Base-by-base conservation (phyloP, 805 yeast genomes). In the Kazachstania kunashirensis region DNA sequence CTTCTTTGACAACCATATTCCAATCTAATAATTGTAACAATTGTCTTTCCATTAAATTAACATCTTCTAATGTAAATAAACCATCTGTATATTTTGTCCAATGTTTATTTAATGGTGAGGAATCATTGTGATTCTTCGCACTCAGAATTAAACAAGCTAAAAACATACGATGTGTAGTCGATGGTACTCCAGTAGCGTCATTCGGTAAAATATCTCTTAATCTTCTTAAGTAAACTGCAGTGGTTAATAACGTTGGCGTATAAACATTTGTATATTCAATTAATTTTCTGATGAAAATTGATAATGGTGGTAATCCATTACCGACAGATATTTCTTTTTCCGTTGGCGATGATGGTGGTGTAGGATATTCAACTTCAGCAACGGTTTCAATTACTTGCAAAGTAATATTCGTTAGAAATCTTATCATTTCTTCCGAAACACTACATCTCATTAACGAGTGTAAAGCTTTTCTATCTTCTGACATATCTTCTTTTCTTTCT, bases 1-100 rank as follows among this genome's bases (percentile, higher is more conserved):
- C 68, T 46, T 75, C 75, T 18, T 72, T 61, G 29, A 88, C 77
- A 24, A 73, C 64, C 33, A 79, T 62, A 55, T 81, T 78, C 86
- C 86, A 81, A 59, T 79, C 71, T 53, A 81, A 62, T 35, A 80
- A 63, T 51, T 66, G 73, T 34, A 80, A 63, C 41, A 81, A 62
- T 57, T 81, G 88, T 54, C 84, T 71, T 58, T 81, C 92, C 85
- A 81, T 81, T 43, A 80, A 65, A 57, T 80, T 81, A 47, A 81
- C 76, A 53, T 81, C 92, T 42, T 74, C 74, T 38, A 68, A 60
- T 34, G 67, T 63, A 60, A 81, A 80, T 28, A 81, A 63, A 2
- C 83, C 85, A 48, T 81, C 84, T 6, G 88, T 78, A 59, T 78
- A 78, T 45, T 68, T 72, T 25, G 83, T 75, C 92, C 92, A 81